Evolutionary conservation across 1,284 basidiomycete genomes (phyloP).

Genomic region (Papiliotrema fonsecae): DNA sequence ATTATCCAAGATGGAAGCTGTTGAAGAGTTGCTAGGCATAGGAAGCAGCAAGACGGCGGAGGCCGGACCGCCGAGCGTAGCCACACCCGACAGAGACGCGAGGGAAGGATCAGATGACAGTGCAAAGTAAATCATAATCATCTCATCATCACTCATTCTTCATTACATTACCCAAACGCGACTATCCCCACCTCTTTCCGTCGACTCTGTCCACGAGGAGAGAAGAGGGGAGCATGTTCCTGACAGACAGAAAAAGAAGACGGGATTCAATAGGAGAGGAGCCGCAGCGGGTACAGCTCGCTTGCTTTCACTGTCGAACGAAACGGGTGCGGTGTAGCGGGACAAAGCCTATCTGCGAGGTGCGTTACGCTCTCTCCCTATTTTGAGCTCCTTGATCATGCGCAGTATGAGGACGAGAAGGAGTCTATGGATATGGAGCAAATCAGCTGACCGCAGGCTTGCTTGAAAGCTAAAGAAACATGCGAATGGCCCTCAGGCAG

Average conservation of each 20-base stretch:
- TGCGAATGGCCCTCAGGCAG: conserved; percentile 48
- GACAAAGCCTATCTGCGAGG: conserved; percentile 39
- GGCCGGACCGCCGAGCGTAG: not conserved
- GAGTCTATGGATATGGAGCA: too few species aligned
- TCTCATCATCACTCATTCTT: too few species aligned
- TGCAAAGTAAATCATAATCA: conserved; percentile 1
- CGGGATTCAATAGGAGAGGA: not conserved
- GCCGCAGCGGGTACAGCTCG: conserved; percentile 27
- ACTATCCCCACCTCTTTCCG: too few species aligned
- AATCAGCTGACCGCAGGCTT: conserved; percentile 25
- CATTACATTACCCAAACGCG: too few species aligned
- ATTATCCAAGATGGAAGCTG: too few species aligned
- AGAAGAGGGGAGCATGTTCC: not conserved
- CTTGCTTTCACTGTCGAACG: conserved; percentile 43
- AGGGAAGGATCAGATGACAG: conserved; percentile 1
- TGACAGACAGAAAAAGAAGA: not conserved
- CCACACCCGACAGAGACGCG: not conserved
- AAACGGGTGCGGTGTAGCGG: conserved; percentile 49
- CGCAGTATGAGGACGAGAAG: too few species aligned
- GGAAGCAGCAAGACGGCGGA: too few species aligned
- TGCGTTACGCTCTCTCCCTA: conserved; percentile 4
- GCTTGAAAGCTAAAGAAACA: conserved; percentile 36
- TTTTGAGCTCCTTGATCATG: too few species aligned
- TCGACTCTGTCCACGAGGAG: too few species aligned
- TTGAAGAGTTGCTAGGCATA: too few species aligned